Conservation (phyloP, 2,329 filamentous ascomycete genomes). For the Xylariaceae sp. region DNA sequence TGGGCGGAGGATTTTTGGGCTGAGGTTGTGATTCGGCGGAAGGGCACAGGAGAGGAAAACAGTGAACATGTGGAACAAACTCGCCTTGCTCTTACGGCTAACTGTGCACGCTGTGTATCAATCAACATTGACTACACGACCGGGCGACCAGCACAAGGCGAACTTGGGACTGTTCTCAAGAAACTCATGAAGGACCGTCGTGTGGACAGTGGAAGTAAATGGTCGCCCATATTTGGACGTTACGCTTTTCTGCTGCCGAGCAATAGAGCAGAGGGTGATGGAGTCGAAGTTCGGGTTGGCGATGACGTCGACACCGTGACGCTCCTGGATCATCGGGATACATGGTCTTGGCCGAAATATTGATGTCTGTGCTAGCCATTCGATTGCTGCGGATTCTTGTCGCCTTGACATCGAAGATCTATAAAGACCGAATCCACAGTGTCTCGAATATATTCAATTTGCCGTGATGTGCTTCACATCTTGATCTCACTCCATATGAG, state of each 20-base stretch:
- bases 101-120: slow-evolving; percentile 67
- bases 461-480: too few relatives aligned
- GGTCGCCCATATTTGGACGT: slow-evolving; percentile 68
- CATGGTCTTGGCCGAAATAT: slow-evolving; percentile 48
- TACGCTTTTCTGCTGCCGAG: slow-evolving; percentile 59
- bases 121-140: slow-evolving; percentile 71
- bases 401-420: too few relatives aligned
- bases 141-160: slow-evolving; percentile 55
- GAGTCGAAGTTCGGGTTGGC: slow-evolving; percentile 47
- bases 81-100: slow-evolving; percentile 59
- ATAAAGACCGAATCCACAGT: too few relatives aligned
- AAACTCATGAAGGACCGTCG: slow-evolving; percentile 67
- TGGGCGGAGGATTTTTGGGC: slow-evolving; percentile 75
- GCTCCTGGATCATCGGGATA: slow-evolving; percentile 49
- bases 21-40: slow-evolving; percentile 48
- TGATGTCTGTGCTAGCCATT: slow-evolving; percentile 6
- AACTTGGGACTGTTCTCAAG: slow-evolving; percentile 63
- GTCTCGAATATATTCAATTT: too few relatives aligned
- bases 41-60: background rate
- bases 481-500: too few relatives aligned
- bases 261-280: slow-evolving; percentile 20
- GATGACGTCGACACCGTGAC: slow-evolving; percentile 54
- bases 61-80: background rate
- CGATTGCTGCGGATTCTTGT: background rate
- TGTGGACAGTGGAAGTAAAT: slow-evolving; percentile 67